Conservation (phyloP, 768 basidiomycete genomes). For the Hirschioporus abietinus region DNA sequence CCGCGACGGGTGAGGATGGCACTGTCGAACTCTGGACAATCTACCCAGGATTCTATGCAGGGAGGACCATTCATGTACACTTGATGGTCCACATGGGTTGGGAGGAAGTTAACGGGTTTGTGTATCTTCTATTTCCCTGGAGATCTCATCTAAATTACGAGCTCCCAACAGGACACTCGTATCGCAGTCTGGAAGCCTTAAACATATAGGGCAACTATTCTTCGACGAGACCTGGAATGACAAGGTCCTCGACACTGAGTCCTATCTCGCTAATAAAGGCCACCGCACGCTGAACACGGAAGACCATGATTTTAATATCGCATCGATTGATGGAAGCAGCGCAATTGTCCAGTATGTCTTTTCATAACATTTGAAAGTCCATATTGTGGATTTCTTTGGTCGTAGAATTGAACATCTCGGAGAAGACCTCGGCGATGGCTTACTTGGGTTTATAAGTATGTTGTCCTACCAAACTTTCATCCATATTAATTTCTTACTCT, state of each 20-base stretch:
- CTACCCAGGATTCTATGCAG: slow-evolving; percentile 31
- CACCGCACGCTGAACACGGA: slow-evolving; percentile 24
- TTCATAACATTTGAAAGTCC: not conserved
- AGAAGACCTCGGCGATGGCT: slow-evolving; percentile 28
- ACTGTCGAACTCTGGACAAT: slow-evolving; percentile 30
- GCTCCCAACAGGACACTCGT: slow-evolving; percentile 20
- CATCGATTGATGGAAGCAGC: slow-evolving; percentile 20
- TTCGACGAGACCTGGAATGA: slow-evolving; percentile 31
- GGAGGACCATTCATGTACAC: slow-evolving; percentile 33
- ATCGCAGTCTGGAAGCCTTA: slow-evolving; percentile 23
- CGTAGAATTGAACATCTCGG: slow-evolving; percentile 18
- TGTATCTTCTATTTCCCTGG: not conserved
- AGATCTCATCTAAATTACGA: not conserved
- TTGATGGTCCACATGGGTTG: slow-evolving; percentile 28
- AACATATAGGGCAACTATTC: slow-evolving; percentile 35
- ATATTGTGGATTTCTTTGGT: not conserved
- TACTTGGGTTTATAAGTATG: slow-evolving; percentile 28
- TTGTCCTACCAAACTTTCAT: not conserved
- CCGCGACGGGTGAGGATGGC: slow-evolving; percentile 27
- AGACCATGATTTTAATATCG: slow-evolving; percentile 24
- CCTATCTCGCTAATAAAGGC: slow-evolving; percentile 26
- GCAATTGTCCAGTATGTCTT: slow-evolving; percentile 21
- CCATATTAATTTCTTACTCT: not conserved
- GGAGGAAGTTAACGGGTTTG: slow-evolving; percentile 19
- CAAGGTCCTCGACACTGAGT: slow-evolving; percentile 20